A percentile compares a stretch with the other conserved stretches of the same genome.
Evolutionary conservation across 2,329 filamentous ascomycete species (phyloP).

Genomic region (Epichloe brachyelytri): DNA sequence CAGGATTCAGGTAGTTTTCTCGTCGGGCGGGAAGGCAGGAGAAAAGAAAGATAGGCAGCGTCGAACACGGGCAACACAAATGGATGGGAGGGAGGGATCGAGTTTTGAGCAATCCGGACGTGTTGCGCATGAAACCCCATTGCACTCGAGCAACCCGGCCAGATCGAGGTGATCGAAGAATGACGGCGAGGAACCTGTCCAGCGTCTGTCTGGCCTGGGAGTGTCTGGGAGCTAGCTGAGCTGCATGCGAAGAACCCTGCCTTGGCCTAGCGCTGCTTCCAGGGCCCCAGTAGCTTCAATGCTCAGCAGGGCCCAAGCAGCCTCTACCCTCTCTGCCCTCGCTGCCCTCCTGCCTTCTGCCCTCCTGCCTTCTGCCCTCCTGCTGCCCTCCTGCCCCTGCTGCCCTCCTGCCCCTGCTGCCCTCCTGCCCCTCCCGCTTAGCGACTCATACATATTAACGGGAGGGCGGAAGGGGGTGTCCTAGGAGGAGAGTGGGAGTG

Average conservation of each 20-base stretch:
- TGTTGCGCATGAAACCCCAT: constrained; percentile 19
- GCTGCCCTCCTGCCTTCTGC: too few species aligned
- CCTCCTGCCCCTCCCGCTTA: not conserved
- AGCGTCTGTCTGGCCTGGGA: not conserved
- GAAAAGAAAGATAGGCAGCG: too few species aligned
- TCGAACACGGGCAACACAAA: too few species aligned
- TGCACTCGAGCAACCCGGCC: not conserved
- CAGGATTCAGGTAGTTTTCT: too few species aligned
- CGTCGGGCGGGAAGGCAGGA: too few species aligned
- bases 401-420: not conserved
- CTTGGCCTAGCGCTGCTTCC: constrained; percentile 6
- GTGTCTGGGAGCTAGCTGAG: constrained; percentile 4
- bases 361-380: not conserved
- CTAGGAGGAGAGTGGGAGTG: not conserved
- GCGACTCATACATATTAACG: not conserved
- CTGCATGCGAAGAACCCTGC: constrained; percentile 7
- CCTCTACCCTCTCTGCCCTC: not conserved
- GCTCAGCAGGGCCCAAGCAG: not conserved
- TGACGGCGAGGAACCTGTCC: constrained; percentile 3
- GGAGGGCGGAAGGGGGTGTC: too few species aligned
- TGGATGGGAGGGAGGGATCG: constrained; percentile 14
- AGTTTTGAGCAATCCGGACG: constrained; percentile 16
- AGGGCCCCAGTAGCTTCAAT: constrained; percentile 5
- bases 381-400: too few species aligned
- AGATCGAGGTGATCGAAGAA: constrained; percentile 24